Evolutionary conservation across 345 rosid genomes (phyloP), one percentile per base, ranked within the genome.

Genomic region (Brassica incana): DNA sequence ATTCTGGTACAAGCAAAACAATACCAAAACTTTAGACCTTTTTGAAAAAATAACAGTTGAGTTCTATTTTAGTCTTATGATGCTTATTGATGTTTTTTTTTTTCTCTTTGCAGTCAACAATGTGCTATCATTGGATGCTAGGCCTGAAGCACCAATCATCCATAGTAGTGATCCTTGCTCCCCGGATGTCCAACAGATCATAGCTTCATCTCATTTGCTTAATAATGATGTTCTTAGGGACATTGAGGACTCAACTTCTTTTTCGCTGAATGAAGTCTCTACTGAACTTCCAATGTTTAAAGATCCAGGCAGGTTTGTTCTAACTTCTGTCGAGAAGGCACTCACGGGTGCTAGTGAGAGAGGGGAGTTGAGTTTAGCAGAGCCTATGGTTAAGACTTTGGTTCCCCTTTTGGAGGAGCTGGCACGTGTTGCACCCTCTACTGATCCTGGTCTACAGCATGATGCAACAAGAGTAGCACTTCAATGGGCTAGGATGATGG

Each of bases 401-500:
- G 32, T 73, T 60, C 5, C 45, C 12, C 27, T 79, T 59, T 8
- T 67, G 56, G 82, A 67, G 32, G 82, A 61, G 74, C 65, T 79
- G 14, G 45, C 54, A 32, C 74, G 58, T n/a, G 58, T 48, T 67
- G 45, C n/a, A 15, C 60, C 6, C 2, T 38, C 82, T 60, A 61
- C 12, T 54, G 30, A 67, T 29, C 74, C 67, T 38, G 50, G 20
- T 20, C 65, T 73, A 7, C 56, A n/a, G 16, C 12, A 6, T 25
- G 64, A 60, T 68, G 82, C 78, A 74, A 35, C 54, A 38, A n/a
- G 62, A 59, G 77, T 79, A 25, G 82, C 71, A 61, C 10, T 27
- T 7, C 71, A 5, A 48, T 79, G 82, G 78, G 63, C 64, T 33
- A 0, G 0, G 33, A 61, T 50, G 82, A 74, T 79, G 70, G 65